Conservation (phyloP, 2,329 filamentous ascomycete genomes). For the Fusarium aywerte region DNA sequence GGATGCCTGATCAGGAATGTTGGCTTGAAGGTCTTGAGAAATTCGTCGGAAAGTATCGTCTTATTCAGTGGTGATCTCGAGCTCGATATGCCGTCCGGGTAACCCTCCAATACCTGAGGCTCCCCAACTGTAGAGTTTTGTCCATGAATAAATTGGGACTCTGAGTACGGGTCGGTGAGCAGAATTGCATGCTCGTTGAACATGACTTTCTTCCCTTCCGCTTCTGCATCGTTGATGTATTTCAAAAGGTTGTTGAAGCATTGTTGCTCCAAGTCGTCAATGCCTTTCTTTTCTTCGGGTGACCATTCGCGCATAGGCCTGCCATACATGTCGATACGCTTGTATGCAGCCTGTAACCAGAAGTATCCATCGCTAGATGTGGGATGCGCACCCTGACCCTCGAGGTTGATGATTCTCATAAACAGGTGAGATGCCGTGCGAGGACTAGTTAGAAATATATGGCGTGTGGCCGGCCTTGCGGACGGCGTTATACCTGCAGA, state of each 20-base stretch:
- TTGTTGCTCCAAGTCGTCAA: neutral
- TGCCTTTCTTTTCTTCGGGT: neutral
- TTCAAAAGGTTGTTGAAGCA: neutral
- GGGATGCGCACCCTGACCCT: neutral
- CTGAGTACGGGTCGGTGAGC: neutral
- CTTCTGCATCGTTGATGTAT: neutral
- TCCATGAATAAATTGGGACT: neutral
- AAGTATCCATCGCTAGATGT: neutral
- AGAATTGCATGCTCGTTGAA: neutral
- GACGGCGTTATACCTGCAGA: too few species aligned
- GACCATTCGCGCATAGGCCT: neutral
- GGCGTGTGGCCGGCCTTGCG: too few species aligned
- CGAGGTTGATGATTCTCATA: neutral
- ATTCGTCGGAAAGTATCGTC: neutral
- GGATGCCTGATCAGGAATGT: constrained; percentile 1
- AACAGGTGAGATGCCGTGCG: neutral
- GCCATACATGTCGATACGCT: neutral
- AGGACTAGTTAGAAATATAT: too few species aligned
- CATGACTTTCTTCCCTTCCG: neutral
- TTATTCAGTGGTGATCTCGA: neutral
- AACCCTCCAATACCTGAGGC: neutral
- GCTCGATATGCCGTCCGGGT: neutral
- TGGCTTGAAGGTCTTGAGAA: neutral
- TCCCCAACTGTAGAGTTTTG: neutral
- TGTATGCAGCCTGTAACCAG: neutral